Evolutionary conservation across 148 eudicot species (phyloP).

Genomic region (Arbutus unedo): DNA sequence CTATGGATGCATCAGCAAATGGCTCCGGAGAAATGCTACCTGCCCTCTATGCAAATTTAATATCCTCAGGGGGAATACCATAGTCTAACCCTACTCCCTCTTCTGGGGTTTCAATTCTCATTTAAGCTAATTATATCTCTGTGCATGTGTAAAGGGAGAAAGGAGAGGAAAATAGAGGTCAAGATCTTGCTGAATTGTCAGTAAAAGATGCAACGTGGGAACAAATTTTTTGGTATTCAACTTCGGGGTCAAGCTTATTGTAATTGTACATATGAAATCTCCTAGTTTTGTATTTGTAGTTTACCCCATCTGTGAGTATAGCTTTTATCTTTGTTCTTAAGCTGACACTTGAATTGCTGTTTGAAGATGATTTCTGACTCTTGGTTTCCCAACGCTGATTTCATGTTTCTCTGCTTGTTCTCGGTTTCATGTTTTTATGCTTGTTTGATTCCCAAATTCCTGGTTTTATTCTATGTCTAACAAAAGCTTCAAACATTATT

Average conservation of each 20-base stretch:
- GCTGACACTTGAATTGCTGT: not conserved
- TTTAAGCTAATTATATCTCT: not conserved
- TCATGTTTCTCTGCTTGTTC: no score
- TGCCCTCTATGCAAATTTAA: conserved; percentile 75
- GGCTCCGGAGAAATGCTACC: conserved; percentile 72
- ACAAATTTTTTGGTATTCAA: not conserved
- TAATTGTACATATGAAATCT: not conserved
- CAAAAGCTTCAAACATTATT: not conserved
- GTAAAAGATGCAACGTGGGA: not conserved
- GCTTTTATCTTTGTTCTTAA: not conserved
- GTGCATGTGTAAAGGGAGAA: not conserved
- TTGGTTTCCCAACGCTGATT: no score
- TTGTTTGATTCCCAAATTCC: not conserved
- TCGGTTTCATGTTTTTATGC: not conserved
- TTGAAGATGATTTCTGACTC: no score
- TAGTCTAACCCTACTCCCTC: conserved; percentile 33
- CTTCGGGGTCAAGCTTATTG: not conserved
- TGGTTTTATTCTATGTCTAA: not conserved
- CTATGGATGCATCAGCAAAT: conserved; percentile 53
- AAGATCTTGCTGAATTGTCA: not conserved
- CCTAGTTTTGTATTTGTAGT: not conserved
- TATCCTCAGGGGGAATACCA: conserved; percentile 46
- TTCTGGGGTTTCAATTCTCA: not conserved
- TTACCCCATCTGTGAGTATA: no score
- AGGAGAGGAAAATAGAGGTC: not conserved